phyloP scores from a whole-genome alignment of 75 land plant species.

The Pinus tabuliformis region DNA sequence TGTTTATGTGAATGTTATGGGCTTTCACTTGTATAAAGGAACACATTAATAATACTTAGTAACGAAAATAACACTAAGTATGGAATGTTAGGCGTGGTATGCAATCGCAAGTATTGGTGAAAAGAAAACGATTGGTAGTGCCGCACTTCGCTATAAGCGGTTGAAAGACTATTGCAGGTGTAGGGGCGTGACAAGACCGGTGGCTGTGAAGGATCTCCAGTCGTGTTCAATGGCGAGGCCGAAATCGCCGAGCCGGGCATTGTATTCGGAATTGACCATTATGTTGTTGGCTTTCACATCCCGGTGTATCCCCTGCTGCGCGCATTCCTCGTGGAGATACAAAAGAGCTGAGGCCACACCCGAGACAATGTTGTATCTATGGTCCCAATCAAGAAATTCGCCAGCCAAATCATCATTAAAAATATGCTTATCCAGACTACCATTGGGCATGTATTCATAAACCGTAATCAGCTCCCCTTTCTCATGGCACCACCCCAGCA shows the following conservation, averaged over 20 bases:
- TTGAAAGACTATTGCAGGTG: too few relatives aligned
- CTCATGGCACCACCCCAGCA: slow-evolving; percentile 46
- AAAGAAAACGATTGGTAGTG: too few relatives aligned
- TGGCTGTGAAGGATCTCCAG: slow-evolving; percentile 3
- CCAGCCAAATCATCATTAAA: not conserved
- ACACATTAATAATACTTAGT: too few relatives aligned
- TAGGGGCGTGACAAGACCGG: slow-evolving; percentile 18
- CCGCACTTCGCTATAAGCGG: too few relatives aligned
- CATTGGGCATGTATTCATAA: slow-evolving; percentile 55
- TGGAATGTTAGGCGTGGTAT: too few relatives aligned
- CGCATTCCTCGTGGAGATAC: slow-evolving; percentile 6
- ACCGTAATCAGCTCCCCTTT: slow-evolving; percentile 31
- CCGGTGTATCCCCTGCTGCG: too few relatives aligned
- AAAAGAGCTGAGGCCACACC: slow-evolving; percentile 29
- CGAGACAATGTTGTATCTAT: slow-evolving; percentile 25
- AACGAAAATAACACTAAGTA: too few relatives aligned
- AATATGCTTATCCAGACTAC: slow-evolving; percentile 41
- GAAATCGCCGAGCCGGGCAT: not conserved
- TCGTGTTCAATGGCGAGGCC: not conserved
- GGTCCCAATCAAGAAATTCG: slow-evolving; percentile 12
- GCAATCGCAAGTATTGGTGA: too few relatives aligned
- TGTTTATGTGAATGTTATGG: too few relatives aligned
- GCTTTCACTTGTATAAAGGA: too few relatives aligned
- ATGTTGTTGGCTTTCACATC: slow-evolving; percentile 3
- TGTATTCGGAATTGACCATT: not conserved